These are phyloP conservation scores for Trifolium repens DNA, from an alignment of 306 rosid species.

Conservation along the genomic window DNA sequence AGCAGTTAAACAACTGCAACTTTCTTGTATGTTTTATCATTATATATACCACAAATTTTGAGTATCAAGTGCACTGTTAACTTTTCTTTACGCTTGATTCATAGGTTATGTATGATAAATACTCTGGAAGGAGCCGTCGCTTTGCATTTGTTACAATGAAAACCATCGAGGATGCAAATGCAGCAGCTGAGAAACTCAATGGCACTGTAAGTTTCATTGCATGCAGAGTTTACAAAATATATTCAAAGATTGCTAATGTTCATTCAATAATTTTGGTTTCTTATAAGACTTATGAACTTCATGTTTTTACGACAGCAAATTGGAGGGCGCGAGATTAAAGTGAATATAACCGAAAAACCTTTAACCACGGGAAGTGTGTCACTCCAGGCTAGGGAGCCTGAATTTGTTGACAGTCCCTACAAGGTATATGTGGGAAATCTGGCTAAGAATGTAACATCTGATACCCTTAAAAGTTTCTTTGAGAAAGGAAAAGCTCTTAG, in stretches of 20 bases:
- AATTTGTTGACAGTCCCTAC: conserved; percentile 83
- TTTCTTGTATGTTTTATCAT: not conserved
- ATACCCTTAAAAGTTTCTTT: conserved; percentile 64
- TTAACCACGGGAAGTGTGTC: conserved; percentile 50
- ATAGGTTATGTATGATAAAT: conserved; percentile 94
- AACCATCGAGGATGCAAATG: conserved; percentile 86
- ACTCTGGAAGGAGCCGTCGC: conserved; percentile 90
- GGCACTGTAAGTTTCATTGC: conserved; percentile 70
- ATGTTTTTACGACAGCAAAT: conserved; percentile 63
- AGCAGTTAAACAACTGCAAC: conserved; percentile 20
- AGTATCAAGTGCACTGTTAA: conserved; percentile 6
- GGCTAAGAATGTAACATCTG: conserved; percentile 77
- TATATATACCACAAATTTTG: not conserved
- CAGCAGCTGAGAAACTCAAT: conserved; percentile 77
- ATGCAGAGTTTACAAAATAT: conserved; percentile 1
- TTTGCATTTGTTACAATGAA: conserved; percentile 84
- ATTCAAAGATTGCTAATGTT: conserved; percentile 12
- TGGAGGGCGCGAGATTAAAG: conserved; percentile 83
- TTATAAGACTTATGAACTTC: conserved; percentile 28
- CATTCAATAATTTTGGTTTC: conserved; percentile 3
- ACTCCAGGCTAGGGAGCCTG: conserved; percentile 71
- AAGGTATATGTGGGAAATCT: conserved; percentile 96
- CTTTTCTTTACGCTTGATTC: conserved; percentile 34
- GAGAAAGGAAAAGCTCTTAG: conserved; percentile 79
- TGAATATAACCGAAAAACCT: conserved; percentile 89